Evolutionary conservation across 306 rosid genomes (phyloP), one percentile per base, ranked within the genome.

Genomic region (Dryas octopetala): DNA sequence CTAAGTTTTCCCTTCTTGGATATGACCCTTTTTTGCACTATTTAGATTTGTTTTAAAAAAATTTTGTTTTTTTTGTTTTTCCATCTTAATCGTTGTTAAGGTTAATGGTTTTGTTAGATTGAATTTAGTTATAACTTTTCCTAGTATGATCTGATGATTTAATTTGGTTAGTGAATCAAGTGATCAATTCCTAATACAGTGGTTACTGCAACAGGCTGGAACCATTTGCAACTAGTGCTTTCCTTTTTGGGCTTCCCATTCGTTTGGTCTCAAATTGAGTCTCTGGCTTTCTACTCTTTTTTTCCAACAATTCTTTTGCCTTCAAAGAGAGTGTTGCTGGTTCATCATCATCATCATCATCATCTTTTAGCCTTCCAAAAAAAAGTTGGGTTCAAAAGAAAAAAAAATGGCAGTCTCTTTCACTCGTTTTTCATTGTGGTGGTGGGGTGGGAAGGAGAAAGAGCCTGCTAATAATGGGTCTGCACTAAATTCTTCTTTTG

Each of bases 401-500:
- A 7, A 26, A 55, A 73, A 55, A 62, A 94, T 94, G 98, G 91
- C 91, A 13, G 86, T 91, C 73, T 90, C 96, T 71, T 83, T 94
- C 49, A 75, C 89, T 62, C 91, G 91, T 74, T 72, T 94, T 46
- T 83, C 98, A 4, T 76, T 89, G 85, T 86, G 95, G 87, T 83
- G 88, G 71, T 86, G 91, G 89, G 84, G 93, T 77, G 85, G 91
- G 80, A 94, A 90, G 69, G 97, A 91, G 70, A 86, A 87, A 61
- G 91, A 91, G 82, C 77, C 91, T 0, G 80, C 71, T 71, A 72
- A 88, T 46, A 84, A 71, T 79, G 83, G 88, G 69, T 62, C 90
- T 12, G 28, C 91, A 16, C 11, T 79, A 68, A 89, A 81, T 77
- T 77, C 94, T 77, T 78, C 90, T 13, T 73, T 86, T 62, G 96